Base-by-base conservation (phyloP, 768 basidiomycete species). In the Epithele typhae region DNA sequence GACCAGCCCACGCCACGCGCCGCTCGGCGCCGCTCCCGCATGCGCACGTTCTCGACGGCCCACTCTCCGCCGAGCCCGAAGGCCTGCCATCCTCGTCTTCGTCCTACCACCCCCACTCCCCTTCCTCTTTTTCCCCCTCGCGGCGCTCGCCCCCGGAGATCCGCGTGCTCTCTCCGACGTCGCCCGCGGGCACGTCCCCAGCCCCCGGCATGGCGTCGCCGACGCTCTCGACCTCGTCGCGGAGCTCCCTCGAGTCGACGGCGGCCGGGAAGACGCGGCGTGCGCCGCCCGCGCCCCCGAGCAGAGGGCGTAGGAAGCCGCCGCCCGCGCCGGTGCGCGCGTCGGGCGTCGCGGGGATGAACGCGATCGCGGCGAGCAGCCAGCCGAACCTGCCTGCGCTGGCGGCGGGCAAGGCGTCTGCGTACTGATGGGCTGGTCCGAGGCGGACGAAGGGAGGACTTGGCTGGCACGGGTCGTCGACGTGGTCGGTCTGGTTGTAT, bases 251-350 rank as follows among this genome's bases (percentile, higher is more conserved):
- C 15, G 40, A 23, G 22, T 43, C 27, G 5, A 44, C 27, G 5
- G 37, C 53, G 34, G 43, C 50, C 24, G 37, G 45, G 14, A 40
- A 38, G 10, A 40, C 54, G 12, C 38, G 62, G 21, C 48, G 79
- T 45, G 68, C 75, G 4, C 75, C 85, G 2, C 82, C 86, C 0
- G 81, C 87, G n/a, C 75, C 81, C 9, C 83, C 84, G 17, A 75
- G 75, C 3, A 79, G 80, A 58, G 25, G 33, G 42, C 72, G 86
- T 37, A 68, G 87, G 58, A 85, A 84, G 55, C 80, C 87, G 1
- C 87, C 87, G 25, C 82, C 86, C 14, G 71, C 83, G 37, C 84
- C 87, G 33, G 37, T 34, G 30, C 18, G 52, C 22, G n/a, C n/a
- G n/a, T n/a, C n/a, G n/a, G n/a, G n/a, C n/a, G 27, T 30, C 8